Base-by-base conservation (phyloP, 2,329 filamentous ascomycete genomes). In the Penicillium thymicola region DNA sequence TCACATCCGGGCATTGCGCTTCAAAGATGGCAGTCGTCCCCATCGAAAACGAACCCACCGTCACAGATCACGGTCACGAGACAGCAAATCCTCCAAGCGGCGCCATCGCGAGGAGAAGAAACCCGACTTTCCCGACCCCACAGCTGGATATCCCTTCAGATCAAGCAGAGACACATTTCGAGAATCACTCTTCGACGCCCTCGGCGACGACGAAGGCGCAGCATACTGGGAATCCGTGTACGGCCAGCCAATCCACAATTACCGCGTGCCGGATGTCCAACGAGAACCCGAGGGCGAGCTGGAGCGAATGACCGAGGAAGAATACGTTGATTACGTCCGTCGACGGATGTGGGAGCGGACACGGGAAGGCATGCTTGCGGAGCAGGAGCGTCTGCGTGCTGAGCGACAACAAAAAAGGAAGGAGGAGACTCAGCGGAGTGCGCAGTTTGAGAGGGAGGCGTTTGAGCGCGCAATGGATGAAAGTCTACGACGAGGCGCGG, bases 191-290 rank as follows among this genome's bases (percentile, higher is more conserved):
- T 97, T 97, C 76, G 94, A 99, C 73, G 94, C 94, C 32, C 88
- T 99, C 75, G 93, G 92, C 37, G 94, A 99, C 74, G 93, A 97
- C 70, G 94, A 99, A 76, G 94, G 93, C 45, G 94, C 94, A 2
- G 84, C 86, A 8, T 99, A 94, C 77, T 99, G 94, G 94, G 89
- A 97, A 72, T 85, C 85, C 16, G 90, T 99, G n/a, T 99, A 97
- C 75, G 92, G 92, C 1, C 93, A 97, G 72, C 93, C 94, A 0
- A 89, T 97, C 48, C 92, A 97, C 74, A 84, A 85, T 7, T 97
- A 95, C 70, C 71, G 84, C 0, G 79, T 82, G 27, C 79, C 81
- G 0, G 74, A 76, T 42, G 68, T 69, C 1, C 65, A 74, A 61
- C 67, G 79, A 69, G 82, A 82, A 67, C 51, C 76, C 62, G 49